Base-by-base conservation (phyloP, 441 rosid genomes). In the Raphanus hybrid region DNA sequence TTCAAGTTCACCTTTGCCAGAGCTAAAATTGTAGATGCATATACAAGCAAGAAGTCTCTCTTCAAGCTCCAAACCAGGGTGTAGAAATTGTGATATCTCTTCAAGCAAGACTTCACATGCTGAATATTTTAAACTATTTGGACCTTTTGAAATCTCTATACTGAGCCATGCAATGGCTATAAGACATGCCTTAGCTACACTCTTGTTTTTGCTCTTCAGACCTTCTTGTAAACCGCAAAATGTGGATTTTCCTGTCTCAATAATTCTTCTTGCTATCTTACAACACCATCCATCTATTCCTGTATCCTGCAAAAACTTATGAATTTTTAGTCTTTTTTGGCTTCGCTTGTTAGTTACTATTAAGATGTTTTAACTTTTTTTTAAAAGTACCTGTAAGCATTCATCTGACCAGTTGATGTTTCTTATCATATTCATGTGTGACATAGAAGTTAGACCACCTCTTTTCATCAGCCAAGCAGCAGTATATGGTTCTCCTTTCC, bases 401-500 rank as follows among this genome's bases (percentile, higher is more conserved):
- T 85, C 86, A 60, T 95, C 98, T 74, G 86, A 84, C 99, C 97
- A 93, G 79, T 89, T 87, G 26, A 82, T 76, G 80, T 91, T 85
- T 83, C 84, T 87, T 61, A 95, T 90, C 92, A 93, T 82, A 77
- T 90, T 93, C 82, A 86, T 85, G 75, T 89, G 94, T 69, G 76
- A 27, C 59, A 81, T 43, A 2, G 97, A 93, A 64, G 75, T 84
- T 67, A 91, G 75, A 14, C 98, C 97, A 7, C 92, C 94, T 85
- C 89, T 95, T 85, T 87, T 95, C 45, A 93, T 87, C 12, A 95
- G 82, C 92, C 96, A 93, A 34, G 97, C 95, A 50, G 89, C 74
- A 6, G 98, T 95, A 79, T 90, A 91, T 50, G 98, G 81, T 48
- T 95, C 96, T 73, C 98, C 99, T 48, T 87, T 82, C 98, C 97